Evolutionary conservation across 805 yeast species (phyloP), one percentile per base, ranked within the genome.

Genomic region (Jamesozyma lodderae): DNA sequence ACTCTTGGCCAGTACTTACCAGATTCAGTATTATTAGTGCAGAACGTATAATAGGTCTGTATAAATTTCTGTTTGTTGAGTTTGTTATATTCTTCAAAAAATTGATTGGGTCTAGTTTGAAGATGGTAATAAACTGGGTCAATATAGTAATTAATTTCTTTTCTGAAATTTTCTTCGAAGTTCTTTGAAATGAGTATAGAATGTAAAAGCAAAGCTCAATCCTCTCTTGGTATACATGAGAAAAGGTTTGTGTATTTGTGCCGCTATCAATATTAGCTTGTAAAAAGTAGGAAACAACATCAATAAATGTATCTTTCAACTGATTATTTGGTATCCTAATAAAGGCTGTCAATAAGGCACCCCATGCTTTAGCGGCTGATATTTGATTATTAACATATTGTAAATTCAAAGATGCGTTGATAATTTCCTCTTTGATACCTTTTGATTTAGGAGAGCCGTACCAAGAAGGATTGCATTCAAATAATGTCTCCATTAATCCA

Each of bases 331-430:
- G 56, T 32, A 63, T 66, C 43, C 75, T 71, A 41, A 81, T 70
- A 49, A 64, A 79, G 0, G 90, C 74, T 0, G 90, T 77, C 17
- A 85, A 44, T 24, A 87, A 63, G 1, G 92, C 86, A 35, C 90
- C 87, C 72, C 84, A 77, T 0, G 94, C 72, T 48, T 79, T 80
- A 3, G 85, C 81, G 16, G 82, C 72, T 4, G 74, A 65, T 13
- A 79, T 66, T 50, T 86, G 94, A 1, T 88, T 70, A 29, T 77
- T 69, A 6, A 76, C 69, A 47, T 68, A 70, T 44, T 85, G 85
- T 35, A 77, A 52, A 48, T 79, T 79, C 31, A 77, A 57, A 42
- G 87, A 78, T 1, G 81, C 76, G 1, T 69, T 65, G 2, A 72
- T 57, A 4, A 85, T 68, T 28, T 70, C 72, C 3, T 66, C 62